Conservation (phyloP, 768 basidiomycete species). For the Lentinula detonsa region DNA sequence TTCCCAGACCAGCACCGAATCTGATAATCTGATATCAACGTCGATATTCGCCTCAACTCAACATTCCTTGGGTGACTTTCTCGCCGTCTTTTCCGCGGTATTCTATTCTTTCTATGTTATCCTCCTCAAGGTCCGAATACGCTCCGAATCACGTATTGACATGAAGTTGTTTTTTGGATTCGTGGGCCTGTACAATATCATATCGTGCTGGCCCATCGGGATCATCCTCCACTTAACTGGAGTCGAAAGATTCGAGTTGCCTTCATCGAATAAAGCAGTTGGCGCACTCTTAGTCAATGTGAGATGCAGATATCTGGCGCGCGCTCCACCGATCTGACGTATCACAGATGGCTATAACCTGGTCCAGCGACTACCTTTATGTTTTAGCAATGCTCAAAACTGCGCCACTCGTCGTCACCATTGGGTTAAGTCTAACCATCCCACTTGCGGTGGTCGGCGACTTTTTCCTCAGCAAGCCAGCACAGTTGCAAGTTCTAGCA, state of each 20-base stretch:
- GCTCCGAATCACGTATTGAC: conserved; percentile 74
- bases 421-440: conserved; percentile 91
- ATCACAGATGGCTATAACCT: conserved; percentile 73
- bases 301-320: conserved; percentile 15
- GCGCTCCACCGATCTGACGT: not conserved
- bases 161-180: conserved; percentile 97
- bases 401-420: conserved; percentile 87
- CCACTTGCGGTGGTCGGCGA: conserved; percentile 88
- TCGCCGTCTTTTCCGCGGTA: conserved; percentile 82
- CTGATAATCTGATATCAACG: conserved; percentile 14
- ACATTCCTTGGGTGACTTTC: conserved; percentile 57
- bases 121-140: conserved; percentile 83
- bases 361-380: conserved; percentile 82
- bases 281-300: conserved; percentile 53
- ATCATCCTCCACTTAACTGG: conserved; percentile 69
- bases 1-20: conserved; percentile 18
- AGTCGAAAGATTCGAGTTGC: conserved; percentile 70
- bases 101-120: conserved; percentile 89
- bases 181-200: conserved; percentile 82
- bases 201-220: conserved; percentile 71
- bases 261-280: conserved; percentile 43
- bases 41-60: conserved; percentile 21
- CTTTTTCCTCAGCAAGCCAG: conserved; percentile 52
- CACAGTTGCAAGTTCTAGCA: conserved; percentile 52
- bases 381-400: conserved; percentile 95